These are phyloP conservation scores for Leccinum truebloodii DNA, from an alignment of 768 basidiomycete genomes.

Conservation along the genomic window DNA sequence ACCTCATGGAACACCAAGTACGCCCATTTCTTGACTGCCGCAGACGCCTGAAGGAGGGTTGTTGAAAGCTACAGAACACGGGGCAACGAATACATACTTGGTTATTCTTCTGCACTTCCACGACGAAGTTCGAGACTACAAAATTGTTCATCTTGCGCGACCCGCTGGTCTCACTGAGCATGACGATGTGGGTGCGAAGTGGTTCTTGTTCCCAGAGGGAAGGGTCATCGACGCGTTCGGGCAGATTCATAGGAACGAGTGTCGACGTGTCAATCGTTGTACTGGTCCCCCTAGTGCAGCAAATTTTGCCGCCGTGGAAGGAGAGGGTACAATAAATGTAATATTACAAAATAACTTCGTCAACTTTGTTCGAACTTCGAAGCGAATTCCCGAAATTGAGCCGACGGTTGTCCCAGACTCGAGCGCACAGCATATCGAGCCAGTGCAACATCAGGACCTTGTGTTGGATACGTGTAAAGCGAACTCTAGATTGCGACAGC, in stretches of 20 bases:
- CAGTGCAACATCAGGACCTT: neutral
- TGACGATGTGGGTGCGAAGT: conserved; percentile 7
- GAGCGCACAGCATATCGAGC: neutral
- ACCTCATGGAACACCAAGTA: conserved; percentile 6
- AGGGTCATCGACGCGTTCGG: conserved; percentile 13
- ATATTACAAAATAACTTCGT: neutral
- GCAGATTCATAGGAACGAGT: conserved; percentile 20
- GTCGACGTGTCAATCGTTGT: neutral
- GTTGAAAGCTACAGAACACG: neutral
- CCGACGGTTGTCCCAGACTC: neutral
- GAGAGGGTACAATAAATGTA: neutral
- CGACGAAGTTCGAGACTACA: conserved; percentile 8
- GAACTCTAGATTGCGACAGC: conserved; percentile 17
- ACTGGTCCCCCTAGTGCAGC: neutral
- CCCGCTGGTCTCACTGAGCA: neutral
- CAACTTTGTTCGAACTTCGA: neutral
- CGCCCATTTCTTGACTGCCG: conserved; percentile 18
- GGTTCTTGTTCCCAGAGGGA: conserved; percentile 27
- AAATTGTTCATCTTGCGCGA: neutral
- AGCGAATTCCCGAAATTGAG: conserved; percentile 1
- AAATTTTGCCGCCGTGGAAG: neutral
- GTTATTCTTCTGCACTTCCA: conserved; percentile 8
- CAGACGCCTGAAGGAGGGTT: conserved; percentile 11
- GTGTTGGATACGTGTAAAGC: neutral
- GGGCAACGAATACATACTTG: conserved; percentile 16